These are phyloP conservation scores for Salvia sclarea DNA, from an alignment of 305 asterid species.

Conservation along the genomic window DNA sequence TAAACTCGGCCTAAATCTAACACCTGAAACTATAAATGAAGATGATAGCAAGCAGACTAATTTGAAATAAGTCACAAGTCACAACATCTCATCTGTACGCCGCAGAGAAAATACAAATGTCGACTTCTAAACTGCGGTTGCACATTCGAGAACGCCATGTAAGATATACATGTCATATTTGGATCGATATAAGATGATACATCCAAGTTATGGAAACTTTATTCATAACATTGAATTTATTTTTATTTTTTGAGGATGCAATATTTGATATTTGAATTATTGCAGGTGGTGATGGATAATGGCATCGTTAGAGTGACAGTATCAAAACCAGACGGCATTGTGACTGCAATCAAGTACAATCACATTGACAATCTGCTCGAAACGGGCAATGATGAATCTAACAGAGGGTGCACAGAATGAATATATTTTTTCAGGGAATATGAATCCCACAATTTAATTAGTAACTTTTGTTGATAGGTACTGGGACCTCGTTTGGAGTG, in stretches of 20 bases:
- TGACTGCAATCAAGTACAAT: slow-evolving; percentile 47
- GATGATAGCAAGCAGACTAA: not conserved
- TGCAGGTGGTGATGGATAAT: slow-evolving; percentile 56
- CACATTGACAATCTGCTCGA: slow-evolving; percentile 55
- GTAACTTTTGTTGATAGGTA: slow-evolving; percentile 28
- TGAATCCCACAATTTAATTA: too few species aligned
- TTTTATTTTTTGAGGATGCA: too few species aligned
- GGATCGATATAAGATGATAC: not conserved
- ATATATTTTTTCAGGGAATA: too few species aligned
- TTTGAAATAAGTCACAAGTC: not conserved
- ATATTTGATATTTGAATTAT: not conserved
- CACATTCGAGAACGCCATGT: slow-evolving; percentile 46
- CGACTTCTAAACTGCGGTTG: slow-evolving; percentile 29
- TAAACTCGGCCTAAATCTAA: not conserved
- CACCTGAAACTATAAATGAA: not conserved
- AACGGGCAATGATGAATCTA: slow-evolving; percentile 40
- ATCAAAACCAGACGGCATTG: slow-evolving; percentile 56
- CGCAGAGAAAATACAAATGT: slow-evolving; percentile 33
- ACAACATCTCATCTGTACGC: not conserved
- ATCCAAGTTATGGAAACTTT: not conserved
- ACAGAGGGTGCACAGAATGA: slow-evolving; percentile 45
- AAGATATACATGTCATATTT: slow-evolving; percentile 24
- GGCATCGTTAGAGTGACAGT: slow-evolving; percentile 48
- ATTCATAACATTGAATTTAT: too few species aligned
- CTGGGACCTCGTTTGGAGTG: slow-evolving; percentile 64